Evolutionary conservation across 2,329 filamentous ascomycete genomes (phyloP).

Genomic region (Orbilia quercus): DNA sequence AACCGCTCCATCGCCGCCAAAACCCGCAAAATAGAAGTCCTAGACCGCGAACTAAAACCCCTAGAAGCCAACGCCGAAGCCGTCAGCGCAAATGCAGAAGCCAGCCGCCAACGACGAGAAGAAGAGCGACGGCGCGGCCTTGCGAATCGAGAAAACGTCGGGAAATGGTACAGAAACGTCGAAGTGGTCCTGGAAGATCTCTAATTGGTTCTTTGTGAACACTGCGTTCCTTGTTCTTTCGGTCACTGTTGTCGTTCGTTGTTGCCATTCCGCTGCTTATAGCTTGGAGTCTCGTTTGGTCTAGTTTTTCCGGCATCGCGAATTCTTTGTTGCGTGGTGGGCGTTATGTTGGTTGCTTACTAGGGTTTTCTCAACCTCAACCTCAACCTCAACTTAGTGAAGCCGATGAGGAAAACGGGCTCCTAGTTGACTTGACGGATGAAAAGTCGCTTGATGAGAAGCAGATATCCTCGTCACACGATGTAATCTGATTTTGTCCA

Average conservation of each 20-base stretch:
- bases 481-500: no score
- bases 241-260: background rate
- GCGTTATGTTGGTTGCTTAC: no score
- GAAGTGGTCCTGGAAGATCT: slow-evolving; percentile 64
- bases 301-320: no score
- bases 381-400: no score
- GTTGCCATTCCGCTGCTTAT: no score
- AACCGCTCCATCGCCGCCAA: slow-evolving; percentile 74
- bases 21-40: slow-evolving; percentile 73
- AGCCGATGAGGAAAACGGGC: no score
- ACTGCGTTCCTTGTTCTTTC: background rate
- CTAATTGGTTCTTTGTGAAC: background rate
- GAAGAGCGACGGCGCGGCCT: slow-evolving; percentile 73
- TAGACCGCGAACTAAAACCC: slow-evolving; percentile 75
- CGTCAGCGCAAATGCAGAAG: slow-evolving; percentile 74
- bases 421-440: no score
- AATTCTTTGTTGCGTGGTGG: no score
- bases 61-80: slow-evolving; percentile 75
- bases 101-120: slow-evolving; percentile 76
- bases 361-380: no score
- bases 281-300: no score
- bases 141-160: slow-evolving; percentile 80
- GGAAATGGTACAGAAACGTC: slow-evolving; percentile 78
- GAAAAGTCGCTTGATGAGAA: no score
- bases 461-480: no score